Evolutionary conservation across 2,329 filamentous ascomycete genomes (phyloP).

Genomic region (Cercospora citrullina): DNA sequence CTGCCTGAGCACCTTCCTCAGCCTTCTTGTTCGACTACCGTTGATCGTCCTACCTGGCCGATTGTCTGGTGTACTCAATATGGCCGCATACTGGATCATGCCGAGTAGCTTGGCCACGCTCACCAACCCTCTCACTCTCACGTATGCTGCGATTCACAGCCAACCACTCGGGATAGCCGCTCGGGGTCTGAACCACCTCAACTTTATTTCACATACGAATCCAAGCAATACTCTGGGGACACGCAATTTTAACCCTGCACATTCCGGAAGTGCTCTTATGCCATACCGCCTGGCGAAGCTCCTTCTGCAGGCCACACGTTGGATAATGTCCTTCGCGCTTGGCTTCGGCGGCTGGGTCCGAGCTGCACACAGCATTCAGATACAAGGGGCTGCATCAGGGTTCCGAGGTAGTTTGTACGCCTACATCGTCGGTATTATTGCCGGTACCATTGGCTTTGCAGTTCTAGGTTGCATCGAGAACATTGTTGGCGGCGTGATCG

Average conservation of each 20-base stretch:
- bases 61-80: slow-evolving; percentile 66
- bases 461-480: slow-evolving; percentile 60
- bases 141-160: slow-evolving; percentile 91
- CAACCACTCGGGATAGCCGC: slow-evolving; percentile 76
- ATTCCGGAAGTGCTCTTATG: slow-evolving; percentile 40
- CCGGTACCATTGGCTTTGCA: slow-evolving; percentile 92
- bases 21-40: slow-evolving; percentile 78
- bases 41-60: slow-evolving; percentile 79
- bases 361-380: slow-evolving; percentile 74
- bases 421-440: slow-evolving; percentile 89
- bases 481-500: slow-evolving; percentile 41
- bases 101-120: slow-evolving; percentile 82
- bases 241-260: slow-evolving; percentile 31
- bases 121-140: slow-evolving; percentile 88
- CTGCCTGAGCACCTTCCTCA: slow-evolving; percentile 79
- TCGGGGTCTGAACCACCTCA: slow-evolving; percentile 76
- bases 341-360: slow-evolving; percentile 97
- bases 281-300: slow-evolving; percentile 91
- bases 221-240: slow-evolving; percentile 66
- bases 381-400: slow-evolving; percentile 55
- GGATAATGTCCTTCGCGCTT: slow-evolving; percentile 85
- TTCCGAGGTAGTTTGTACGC: slow-evolving; percentile 82
- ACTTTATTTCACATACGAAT: slow-evolving; percentile 71
- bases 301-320: slow-evolving; percentile 83
- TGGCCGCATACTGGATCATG: slow-evolving; percentile 75